Percentiles rank a stretch among this genome's conserved stretches.
Evolutionary conservation across 1,284 basidiomycete species (phyloP).

Genomic region (Leccinum pachyderme): DNA sequence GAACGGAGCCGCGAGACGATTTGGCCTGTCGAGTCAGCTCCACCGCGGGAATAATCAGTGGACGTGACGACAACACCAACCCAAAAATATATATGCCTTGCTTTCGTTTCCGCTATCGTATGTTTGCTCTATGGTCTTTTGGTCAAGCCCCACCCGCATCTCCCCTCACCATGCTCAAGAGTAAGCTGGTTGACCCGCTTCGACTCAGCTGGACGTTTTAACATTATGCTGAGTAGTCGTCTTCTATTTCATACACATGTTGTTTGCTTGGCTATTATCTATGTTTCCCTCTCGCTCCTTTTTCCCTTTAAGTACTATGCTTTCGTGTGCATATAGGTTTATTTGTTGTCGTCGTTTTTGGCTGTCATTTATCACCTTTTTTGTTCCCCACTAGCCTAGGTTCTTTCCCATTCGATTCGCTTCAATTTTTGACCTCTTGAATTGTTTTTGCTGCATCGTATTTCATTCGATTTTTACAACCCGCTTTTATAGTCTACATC

Average conservation of each 20-base stretch:
- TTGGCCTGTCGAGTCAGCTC: conserved; percentile 31
- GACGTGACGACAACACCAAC: conserved; percentile 13
- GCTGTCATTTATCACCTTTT: conserved; percentile 30
- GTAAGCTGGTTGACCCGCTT: conserved; percentile 11
- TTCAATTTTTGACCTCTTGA: conserved; percentile 2
- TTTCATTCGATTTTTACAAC: conserved; percentile 11
- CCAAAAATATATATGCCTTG: conserved; percentile 23
- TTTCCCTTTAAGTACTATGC: conserved; percentile 14
- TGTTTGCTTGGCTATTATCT: conserved; percentile 30
- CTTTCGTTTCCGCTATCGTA: conserved; percentile 33
- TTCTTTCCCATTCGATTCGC: conserved; percentile 9
- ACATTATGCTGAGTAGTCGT: conserved; percentile 25
- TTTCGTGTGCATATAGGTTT: conserved; percentile 30
- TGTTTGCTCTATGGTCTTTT: conserved; percentile 13
- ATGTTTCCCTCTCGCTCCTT: conserved; percentile 13
- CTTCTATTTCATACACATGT: conserved; percentile 22
- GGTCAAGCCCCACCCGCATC: conserved; percentile 28
- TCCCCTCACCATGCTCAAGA: conserved; percentile 1
- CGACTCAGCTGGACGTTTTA: conserved; percentile 25
- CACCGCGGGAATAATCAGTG: conserved; percentile 26
- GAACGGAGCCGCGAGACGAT: conserved; percentile 31
- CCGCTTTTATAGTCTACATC: conserved; percentile 17
- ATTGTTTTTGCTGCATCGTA: conserved; percentile 15
- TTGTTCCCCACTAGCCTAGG: conserved; percentile 8
- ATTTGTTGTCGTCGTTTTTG: conserved; percentile 21